Base-by-base conservation (phyloP, 208 protist species). In the Trypanosoma melophagium region DNA sequence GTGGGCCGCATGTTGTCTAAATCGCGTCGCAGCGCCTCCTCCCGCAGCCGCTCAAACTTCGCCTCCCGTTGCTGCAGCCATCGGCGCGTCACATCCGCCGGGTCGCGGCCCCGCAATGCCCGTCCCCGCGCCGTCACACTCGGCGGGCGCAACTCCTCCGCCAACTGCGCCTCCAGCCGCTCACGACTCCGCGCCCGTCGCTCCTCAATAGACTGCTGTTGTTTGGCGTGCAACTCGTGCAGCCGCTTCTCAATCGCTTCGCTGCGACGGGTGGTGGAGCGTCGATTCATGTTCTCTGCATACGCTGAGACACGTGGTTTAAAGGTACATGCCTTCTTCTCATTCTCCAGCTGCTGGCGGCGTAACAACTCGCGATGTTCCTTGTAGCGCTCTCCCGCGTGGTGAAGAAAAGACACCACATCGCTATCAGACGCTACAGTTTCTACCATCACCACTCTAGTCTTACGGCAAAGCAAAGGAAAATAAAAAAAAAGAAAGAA, bases 401-500 rank as follows among this genome's bases (percentile, higher is more conserved):
- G 40, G 52, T 81, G 75, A n/a, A 94, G 73, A 60, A 89, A 90
- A 24, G 83, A 73, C n/a, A 92, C 81, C 22, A 94, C 79, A 9
- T 76, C 74, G 25, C 7, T 28, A 7, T 12, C 40, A 55, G 21
- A 25, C 17, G 16, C 69, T 12, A 35, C 41, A 4, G 53, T 61
- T 53, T 8, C 52, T 8, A 54, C 47, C 60, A 56, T 56, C 47
- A 56, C 19, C 42, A 69, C 40, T 55, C 24, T 49, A 73, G n/a
- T 56, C 19, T 42, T 58, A 73, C 28, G 45, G 31, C 2, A 61
- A 50, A 61, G 56, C 2, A 47, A 47, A 47, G 10, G 42, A 47
- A 47, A 5, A 35, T 58, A 65, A 41, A 31, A 16, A 50, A 17
- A 49, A 45, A 64, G 9, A 38, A 21, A 42, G 54, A 7, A 41